These are phyloP conservation scores for Pistacia integerrima DNA, from an alignment of 345 rosid species.

Conservation along the genomic window DNA sequence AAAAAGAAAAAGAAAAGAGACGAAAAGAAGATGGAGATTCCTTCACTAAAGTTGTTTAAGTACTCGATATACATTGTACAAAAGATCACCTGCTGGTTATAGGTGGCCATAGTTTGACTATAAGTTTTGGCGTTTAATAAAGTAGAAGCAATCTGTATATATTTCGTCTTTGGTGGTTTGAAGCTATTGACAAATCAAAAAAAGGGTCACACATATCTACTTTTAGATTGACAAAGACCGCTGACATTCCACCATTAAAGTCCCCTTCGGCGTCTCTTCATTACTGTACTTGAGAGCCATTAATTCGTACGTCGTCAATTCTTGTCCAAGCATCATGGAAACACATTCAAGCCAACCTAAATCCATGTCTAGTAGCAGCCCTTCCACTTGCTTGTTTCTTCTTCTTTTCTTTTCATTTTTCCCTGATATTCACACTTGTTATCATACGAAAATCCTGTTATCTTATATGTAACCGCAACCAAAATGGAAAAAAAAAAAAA, in stretches of 20 bases:
- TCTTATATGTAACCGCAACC: too few relatives aligned
- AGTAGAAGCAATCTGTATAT: constrained; percentile 3
- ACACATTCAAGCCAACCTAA: constrained; percentile 11
- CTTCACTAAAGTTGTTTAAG: neutral
- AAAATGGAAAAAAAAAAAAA: too few relatives aligned
- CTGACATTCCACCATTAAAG: constrained; percentile 12
- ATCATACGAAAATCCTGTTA: too few relatives aligned
- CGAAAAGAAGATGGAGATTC: constrained; percentile 1
- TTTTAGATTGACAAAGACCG: constrained; percentile 21
- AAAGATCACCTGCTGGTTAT: neutral
- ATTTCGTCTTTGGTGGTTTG: constrained; percentile 7
- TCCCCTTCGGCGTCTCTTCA: constrained; percentile 7
- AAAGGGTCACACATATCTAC: neutral
- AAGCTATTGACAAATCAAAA: neutral
- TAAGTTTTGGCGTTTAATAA: neutral
- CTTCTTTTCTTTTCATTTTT: neutral
- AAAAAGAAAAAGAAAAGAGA: neutral
- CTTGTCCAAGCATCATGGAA: constrained; percentile 37
- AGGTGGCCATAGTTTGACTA: neutral
- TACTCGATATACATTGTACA: neutral
- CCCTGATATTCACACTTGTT: too few relatives aligned
- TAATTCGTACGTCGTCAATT: constrained; percentile 24
- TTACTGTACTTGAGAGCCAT: neutral
- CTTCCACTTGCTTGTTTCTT: neutral
- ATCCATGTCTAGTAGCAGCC: constrained; percentile 6